Evolutionary conservation across 2,329 filamentous ascomycete species (phyloP).

Genomic region (Aspergillus melleus): DNA sequence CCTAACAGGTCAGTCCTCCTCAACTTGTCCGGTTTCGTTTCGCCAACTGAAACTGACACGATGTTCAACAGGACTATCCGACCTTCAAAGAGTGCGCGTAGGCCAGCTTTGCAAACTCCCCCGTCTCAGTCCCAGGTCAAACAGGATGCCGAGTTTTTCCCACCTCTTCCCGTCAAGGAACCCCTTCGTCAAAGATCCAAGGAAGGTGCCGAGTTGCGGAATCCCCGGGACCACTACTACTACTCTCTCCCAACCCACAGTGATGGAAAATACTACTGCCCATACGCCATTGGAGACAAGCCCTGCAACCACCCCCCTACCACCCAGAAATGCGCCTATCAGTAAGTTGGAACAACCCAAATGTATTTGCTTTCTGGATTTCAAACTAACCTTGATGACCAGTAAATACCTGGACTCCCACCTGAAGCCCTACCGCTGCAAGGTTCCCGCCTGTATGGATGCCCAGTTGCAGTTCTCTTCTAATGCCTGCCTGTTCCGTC

Average conservation of each 20-base stretch:
- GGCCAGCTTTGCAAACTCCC: conserved; percentile 35
- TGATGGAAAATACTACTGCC: conserved; percentile 92
- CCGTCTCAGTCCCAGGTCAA: conserved; percentile 35
- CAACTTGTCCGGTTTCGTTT: not conserved
- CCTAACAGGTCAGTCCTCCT: conserved; percentile 39
- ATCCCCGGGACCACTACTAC: conserved; percentile 44
- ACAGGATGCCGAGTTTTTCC: conserved; percentile 39
- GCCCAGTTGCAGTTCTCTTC: conserved; percentile 91
- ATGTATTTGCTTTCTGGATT: conserved; percentile 6
- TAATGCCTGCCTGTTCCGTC: conserved; percentile 88
- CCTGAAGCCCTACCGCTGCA: conserved; percentile 94
- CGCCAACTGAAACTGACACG: conserved; percentile 10
- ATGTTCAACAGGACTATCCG: conserved; percentile 38
- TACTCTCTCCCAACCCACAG: conserved; percentile 44
- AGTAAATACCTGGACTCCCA: conserved; percentile 98
- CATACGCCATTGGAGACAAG: conserved; percentile 67
- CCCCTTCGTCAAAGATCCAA: conserved; percentile 37
- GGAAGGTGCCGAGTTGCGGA: conserved; percentile 39
- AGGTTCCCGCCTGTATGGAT: conserved; percentile 77
- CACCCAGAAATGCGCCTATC: conserved; percentile 98
- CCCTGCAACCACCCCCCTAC: conserved; percentile 89
- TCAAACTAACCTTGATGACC: conserved; percentile 22
- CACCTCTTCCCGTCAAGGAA: conserved; percentile 35
- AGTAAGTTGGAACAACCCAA: conserved; percentile 62
- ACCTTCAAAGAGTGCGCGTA: conserved; percentile 39